Evolutionary conservation across 345 rosid species (phyloP).

Genomic region (Euphorbia lathyris): DNA sequence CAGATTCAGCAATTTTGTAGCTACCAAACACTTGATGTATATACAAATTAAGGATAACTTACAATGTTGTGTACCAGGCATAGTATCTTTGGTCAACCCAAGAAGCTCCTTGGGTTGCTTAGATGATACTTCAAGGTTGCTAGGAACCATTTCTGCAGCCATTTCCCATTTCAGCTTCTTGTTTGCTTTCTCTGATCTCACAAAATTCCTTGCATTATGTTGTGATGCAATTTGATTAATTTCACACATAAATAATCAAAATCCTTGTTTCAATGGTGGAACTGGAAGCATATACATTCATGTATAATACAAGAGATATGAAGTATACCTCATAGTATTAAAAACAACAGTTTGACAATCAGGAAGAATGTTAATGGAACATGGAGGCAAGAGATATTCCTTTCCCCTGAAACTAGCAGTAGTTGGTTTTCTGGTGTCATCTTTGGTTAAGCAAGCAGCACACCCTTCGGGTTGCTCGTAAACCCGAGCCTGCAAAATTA

Average conservation of each 20-base stretch:
- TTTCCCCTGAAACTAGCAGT: constrained; percentile 50
- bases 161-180: constrained; percentile 53
- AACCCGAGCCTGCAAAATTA: constrained; percentile 44
- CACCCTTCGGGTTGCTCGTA: constrained; percentile 60
- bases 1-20: not conserved
- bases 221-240: constrained; percentile 53
- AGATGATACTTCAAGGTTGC: constrained; percentile 16
- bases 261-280: too few relatives aligned
- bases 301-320: not conserved
- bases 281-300: not conserved
- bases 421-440: constrained; percentile 37
- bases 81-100: constrained; percentile 49
- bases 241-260: too few relatives aligned
- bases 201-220: constrained; percentile 60
- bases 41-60: constrained; percentile 14
- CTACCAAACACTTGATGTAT: too few relatives aligned
- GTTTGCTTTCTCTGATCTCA: constrained; percentile 49
- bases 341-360: constrained; percentile 22
- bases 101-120: constrained; percentile 55
- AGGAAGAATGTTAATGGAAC: constrained; percentile 22
- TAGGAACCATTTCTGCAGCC: constrained; percentile 46
- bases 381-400: constrained; percentile 25
- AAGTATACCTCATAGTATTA: constrained; percentile 13
- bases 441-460: constrained; percentile 84
- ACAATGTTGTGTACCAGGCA: constrained; percentile 73